A percentile compares a stretch with the other conserved stretches of the same genome.
phyloP scores from a whole-genome alignment of 345 rosid species.

The Hibiscus syriacus region DNA sequence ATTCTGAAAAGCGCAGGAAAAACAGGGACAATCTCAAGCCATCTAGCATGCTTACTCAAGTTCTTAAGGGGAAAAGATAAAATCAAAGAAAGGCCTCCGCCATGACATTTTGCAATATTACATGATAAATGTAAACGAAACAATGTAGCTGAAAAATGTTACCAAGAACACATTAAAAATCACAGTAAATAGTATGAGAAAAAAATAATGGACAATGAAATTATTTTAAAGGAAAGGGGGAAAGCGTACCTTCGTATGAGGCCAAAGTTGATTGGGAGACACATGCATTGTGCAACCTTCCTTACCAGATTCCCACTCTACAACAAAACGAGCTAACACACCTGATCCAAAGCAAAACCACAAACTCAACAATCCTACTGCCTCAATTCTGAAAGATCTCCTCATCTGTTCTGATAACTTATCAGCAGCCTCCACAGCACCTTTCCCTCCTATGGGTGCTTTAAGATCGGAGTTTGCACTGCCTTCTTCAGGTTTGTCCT shows the following conservation, averaged over 20 bases:
- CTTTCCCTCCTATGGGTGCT: constrained; percentile 52
- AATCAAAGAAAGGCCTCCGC: background rate
- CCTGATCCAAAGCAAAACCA: constrained; percentile 98
- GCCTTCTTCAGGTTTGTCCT: constrained; percentile 65
- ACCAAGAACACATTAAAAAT: background rate
- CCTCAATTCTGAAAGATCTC: constrained; percentile 90
- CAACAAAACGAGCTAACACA: constrained; percentile 88
- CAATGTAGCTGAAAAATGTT: background rate
- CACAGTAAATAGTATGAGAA: background rate
- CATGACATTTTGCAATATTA: background rate
- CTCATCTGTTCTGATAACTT: constrained; percentile 76
- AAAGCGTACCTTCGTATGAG: constrained; percentile 76
- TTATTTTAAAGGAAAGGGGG: background rate
- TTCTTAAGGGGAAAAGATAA: background rate
- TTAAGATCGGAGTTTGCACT: constrained; percentile 41
- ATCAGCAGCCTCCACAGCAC: constrained; percentile 55
- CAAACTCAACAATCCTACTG: constrained; percentile 86
- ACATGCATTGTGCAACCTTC: constrained; percentile 99
- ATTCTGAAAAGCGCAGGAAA: constrained; percentile 1
- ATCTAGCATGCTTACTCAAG: constrained; percentile 1
- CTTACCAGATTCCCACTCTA: constrained; percentile 96
- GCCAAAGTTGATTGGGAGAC: constrained; percentile 99
- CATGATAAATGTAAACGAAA: background rate
- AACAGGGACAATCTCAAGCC: background rate
- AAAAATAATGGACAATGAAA: background rate